Conservation (phyloP, 2,329 filamentous ascomycete species). For the Ascochyta viciae-villosae region DNA sequence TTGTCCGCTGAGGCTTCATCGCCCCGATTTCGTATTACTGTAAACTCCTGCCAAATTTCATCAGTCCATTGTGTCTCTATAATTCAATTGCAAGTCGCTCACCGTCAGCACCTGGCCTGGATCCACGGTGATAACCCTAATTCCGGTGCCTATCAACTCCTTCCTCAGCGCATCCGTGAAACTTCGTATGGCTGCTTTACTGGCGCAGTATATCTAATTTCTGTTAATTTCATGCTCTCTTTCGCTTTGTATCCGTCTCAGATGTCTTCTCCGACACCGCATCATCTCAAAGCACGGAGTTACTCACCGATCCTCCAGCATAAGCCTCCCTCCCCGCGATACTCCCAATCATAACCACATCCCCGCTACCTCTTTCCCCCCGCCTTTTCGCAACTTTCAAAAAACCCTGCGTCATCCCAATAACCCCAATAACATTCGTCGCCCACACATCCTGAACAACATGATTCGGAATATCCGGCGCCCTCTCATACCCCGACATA, state of each 20-base stretch:
- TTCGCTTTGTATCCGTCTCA: no score
- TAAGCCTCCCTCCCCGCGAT: conserved; percentile 87
- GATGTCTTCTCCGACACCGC: no score
- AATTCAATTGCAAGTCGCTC: not conserved
- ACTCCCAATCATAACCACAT: conserved; percentile 92
- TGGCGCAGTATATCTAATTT: conserved; percentile 72
- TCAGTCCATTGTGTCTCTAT: no score
- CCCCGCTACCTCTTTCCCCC: conserved; percentile 78
- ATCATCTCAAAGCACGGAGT: no score
- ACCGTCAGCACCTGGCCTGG: conserved; percentile 86
- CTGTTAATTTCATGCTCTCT: no score
- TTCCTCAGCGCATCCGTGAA: conserved; percentile 83
- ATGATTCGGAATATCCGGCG: conserved; percentile 78
- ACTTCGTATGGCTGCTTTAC: conserved; percentile 83
- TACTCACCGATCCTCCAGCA: conserved; percentile 67
- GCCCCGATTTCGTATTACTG: conserved; percentile 80
- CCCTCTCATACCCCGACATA: conserved; percentile 82
- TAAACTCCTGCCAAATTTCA: conserved; percentile 67
- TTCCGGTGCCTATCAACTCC: conserved; percentile 78
- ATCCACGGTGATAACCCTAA: conserved; percentile 84
- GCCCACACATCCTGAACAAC: conserved; percentile 85
- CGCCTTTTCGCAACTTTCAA: conserved; percentile 77
- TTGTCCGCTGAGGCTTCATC: conserved; percentile 86
- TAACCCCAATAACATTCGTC: conserved; percentile 90
- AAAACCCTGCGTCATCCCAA: conserved; percentile 93